Evolutionary conservation across 1,284 basidiomycete genomes (phyloP), one percentile per base, ranked within the genome.

Genomic region (Tilletia caries): DNA sequence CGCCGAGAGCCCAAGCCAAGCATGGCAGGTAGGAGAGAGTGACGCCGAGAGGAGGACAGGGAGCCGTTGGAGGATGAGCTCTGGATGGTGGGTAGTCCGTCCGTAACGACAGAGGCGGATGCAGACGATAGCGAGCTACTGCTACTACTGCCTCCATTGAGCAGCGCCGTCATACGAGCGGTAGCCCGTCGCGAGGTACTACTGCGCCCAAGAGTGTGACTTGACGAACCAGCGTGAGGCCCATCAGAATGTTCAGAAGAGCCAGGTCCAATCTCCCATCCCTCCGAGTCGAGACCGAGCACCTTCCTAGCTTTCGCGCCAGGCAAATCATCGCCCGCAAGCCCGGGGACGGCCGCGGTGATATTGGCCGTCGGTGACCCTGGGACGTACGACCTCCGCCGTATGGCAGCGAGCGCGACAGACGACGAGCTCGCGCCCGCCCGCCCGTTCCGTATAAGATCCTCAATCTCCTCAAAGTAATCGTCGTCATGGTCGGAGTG

Each of bases 221-320:
- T 41, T 41, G 37, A 6, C 37, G 37, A 41, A 41, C 37, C 37
- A 41, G 37, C 8, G 37, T 41, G 37, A 41, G 8, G 37, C 15
- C 37, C 37, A 41, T 41, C 37, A 41, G 37, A 15, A 6, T 6
- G 15, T 41, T 41, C 37, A 15, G 37, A 41, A 15, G 66, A 33
- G n/a, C 66, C 66, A 15, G 66, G 66, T 29, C 66, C 66, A 13
- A 67, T 41, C 58, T 67, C 66, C 41, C 37, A 67, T 3, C 66
- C 66, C 29, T 67, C 66, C 23, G 43, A 27, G 34, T 67, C 58
- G n/a, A 67, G 66, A 3, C 66, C 66, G 33, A 67, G 44, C 33
- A 67, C 66, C 58, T 67, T 67, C 12, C 66, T 46, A n/a, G 66
- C 66, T 32, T 67, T 67, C 10, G 66, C 66, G 33, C 66, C 66